Evolutionary conservation across 2,329 filamentous ascomycete genomes (phyloP).

Genomic region (Trichoderma sp.): DNA sequence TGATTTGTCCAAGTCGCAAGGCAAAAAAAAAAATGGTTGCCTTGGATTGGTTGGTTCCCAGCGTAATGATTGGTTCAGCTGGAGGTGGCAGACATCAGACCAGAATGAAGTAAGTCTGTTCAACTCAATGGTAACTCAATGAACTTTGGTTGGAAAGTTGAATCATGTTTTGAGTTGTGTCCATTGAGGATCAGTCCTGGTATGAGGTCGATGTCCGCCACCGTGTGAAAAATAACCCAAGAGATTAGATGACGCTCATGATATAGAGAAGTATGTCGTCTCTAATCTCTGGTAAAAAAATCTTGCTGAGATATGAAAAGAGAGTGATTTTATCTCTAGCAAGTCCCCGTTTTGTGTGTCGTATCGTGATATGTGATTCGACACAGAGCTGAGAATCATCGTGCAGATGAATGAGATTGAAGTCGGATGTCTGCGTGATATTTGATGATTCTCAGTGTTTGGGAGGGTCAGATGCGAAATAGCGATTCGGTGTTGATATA

Average conservation of each 20-base stretch:
- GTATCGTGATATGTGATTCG: neutral
- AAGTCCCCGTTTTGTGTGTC: conserved; percentile 4
- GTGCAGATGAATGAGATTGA: neutral
- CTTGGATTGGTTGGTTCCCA: neutral
- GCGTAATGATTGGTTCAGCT: neutral
- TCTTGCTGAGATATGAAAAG: neutral
- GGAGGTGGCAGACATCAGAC: neutral
- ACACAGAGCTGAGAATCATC: neutral
- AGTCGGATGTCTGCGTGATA: neutral
- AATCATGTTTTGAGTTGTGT: neutral
- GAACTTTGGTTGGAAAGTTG: neutral
- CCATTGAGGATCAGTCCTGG: neutral
- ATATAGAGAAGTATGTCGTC: neutral
- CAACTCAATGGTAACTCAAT: neutral
- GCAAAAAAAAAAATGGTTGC: neutral
- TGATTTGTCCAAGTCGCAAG: conserved; percentile 6
- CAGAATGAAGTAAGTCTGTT: neutral
- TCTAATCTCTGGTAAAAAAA: neutral
- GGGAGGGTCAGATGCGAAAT: neutral
- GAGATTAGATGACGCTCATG: neutral
- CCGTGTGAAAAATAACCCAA: neutral
- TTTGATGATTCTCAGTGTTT: neutral
- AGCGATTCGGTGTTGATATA: neutral
- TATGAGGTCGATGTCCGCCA: neutral
- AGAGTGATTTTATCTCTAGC: neutral